Base-by-base conservation (phyloP, 225 moss, liverwort and hornwort genomes). In the Bryum argenteum region DNA sequence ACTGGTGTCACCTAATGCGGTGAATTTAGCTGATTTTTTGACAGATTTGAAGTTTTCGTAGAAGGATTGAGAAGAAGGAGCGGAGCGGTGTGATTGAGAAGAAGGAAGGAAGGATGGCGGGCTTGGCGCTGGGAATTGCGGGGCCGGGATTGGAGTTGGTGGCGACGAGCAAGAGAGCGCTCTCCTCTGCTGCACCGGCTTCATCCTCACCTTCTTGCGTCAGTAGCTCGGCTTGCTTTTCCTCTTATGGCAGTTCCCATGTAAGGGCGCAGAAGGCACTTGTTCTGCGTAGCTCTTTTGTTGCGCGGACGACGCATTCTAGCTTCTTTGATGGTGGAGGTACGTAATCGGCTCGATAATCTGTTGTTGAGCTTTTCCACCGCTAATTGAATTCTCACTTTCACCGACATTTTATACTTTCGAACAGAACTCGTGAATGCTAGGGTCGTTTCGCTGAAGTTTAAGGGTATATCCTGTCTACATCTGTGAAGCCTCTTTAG, bases 291-390 rank as follows among this genome's bases (percentile, higher is more conserved):
- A 91, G 87, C 43, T 83, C 91, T 51, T 90, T 91, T 73, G 85
- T 89, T 13, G 70, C 85, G 16, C 72, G 81, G 66, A 80, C 87
- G 33, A 88, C 77, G 79, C 81, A 89, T 44, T 93, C 93, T 20
- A 81, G 81, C 53, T 96, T 96, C 66, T 93, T 91, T 78, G 82
- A 93, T 82, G 96, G 96, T 26, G 91, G 93, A 85, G 90, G 91
- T 93, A 71, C 5, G 63, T 0, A 37, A 28, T 43, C 23, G 8
- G 21, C 18, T 67, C 9, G 50, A 20, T 68, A 57, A 2, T 15
- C n/a, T 58, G 67, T 47, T 43, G 18, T 1, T 60, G 67, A 41
- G 12, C 4, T 55, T 21, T 10, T 44, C 7, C 16, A 47, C 18
- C 15, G 18, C 42, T 44, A 40, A 22, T 53, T 1, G 28, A 20